Evolutionary conservation across 2,329 filamentous ascomycete species (phyloP).

Genomic region (Nothophoma quercina): DNA sequence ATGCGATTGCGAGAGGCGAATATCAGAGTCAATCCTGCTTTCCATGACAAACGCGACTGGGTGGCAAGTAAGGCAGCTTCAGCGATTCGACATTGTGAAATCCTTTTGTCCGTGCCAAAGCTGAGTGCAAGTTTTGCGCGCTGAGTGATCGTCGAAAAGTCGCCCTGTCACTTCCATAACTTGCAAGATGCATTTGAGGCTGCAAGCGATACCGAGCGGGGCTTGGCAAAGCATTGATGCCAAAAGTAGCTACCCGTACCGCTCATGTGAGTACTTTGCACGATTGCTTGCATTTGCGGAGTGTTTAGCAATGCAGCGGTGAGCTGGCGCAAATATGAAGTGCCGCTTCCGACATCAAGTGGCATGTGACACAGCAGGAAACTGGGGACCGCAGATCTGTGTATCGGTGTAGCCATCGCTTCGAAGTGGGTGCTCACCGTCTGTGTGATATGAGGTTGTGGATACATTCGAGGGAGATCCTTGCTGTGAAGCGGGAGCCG

Average conservation of each 20-base stretch:
- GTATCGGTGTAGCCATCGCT: conserved; percentile 18
- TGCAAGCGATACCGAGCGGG: conserved; percentile 4
- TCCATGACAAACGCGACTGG: conserved; percentile 9
- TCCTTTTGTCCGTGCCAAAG: conserved; percentile 1
- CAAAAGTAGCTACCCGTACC: conserved; percentile 3
- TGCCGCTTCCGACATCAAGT: neutral
- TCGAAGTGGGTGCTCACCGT: conserved; percentile 17
- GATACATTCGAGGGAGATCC: conserved; percentile 3
- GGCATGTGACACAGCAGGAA: conserved; percentile 18
- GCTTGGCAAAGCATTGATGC: conserved; percentile 6
- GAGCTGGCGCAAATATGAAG: conserved; percentile 11
- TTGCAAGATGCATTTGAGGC: conserved; percentile 12
- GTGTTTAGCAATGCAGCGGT: conserved; percentile 18
- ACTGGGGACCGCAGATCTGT: conserved; percentile 13
- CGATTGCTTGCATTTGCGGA: conserved; percentile 13
- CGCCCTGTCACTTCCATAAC: conserved; percentile 15
- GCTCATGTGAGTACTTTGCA: neutral
- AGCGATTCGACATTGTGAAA: conserved; percentile 8
- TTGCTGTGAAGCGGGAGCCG: neutral
- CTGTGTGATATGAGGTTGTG: conserved; percentile 16
- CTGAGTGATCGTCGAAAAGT: conserved; percentile 2
- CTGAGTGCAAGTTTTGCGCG: neutral
- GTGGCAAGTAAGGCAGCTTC: conserved; percentile 16
- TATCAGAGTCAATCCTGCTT: conserved; percentile 4
- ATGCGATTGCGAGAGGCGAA: conserved; percentile 8